phyloP scores from a whole-genome alignment of 116 monocot species.

The Trichopus zeylanicus region DNA sequence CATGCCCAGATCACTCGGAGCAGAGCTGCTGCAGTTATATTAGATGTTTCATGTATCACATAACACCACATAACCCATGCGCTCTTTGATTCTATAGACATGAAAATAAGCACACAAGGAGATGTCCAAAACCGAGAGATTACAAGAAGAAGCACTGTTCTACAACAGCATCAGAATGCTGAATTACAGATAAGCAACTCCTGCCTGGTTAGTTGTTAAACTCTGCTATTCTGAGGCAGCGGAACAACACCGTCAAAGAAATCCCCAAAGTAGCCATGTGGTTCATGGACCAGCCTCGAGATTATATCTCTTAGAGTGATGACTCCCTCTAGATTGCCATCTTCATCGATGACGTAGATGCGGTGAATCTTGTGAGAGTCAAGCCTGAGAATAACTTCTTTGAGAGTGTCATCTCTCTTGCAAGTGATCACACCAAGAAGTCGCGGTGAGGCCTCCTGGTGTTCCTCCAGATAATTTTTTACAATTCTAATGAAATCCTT shows the following conservation, averaged over 20 bases:
- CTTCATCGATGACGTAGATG: conserved; percentile 67
- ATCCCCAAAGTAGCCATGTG: conserved; percentile 88
- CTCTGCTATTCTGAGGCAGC: conserved; percentile 65
- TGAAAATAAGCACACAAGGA: no score
- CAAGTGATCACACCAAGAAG: conserved; percentile 59
- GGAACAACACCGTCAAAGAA: conserved; percentile 95
- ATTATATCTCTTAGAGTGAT: conserved; percentile 93
- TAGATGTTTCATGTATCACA: no score
- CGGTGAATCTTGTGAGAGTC: conserved; percentile 67
- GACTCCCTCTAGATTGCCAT: conserved; percentile 64
- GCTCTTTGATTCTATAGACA: no score
- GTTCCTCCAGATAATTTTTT: conserved; percentile 35
- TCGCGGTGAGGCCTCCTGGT: conserved; percentile 43
- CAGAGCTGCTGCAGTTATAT: no score
- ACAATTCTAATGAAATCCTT: conserved; percentile 59
- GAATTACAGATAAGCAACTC: no score
- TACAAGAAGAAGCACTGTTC: no score
- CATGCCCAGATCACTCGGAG: no score
- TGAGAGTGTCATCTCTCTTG: conserved; percentile 54
- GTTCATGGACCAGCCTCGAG: conserved; percentile 88
- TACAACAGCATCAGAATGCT: no score
- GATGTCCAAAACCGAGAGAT: no score
- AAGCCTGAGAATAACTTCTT: conserved; percentile 67
- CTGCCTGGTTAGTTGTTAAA: conserved; percentile 14
- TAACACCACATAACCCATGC: no score